These are phyloP conservation scores for Pharnaceum exiguum DNA, from an alignment of 148 eudicot genomes.

Conservation along the genomic window DNA sequence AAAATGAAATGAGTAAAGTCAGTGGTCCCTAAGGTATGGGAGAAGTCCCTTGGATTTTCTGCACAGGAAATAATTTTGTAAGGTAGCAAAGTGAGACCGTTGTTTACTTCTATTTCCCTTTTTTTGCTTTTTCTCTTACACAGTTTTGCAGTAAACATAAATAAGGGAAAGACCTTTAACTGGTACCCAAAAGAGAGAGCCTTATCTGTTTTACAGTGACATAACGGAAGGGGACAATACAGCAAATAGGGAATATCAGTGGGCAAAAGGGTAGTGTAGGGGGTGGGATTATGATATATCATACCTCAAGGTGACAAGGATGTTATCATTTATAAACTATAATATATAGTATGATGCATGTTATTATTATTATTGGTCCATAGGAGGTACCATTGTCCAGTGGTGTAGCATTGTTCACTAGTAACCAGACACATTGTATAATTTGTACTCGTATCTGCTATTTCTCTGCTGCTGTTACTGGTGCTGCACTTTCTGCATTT, in stretches of 20 bases:
- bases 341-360: neutral
- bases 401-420: conserved; percentile 26
- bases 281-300: conserved; percentile 20
- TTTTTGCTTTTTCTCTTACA: neutral
- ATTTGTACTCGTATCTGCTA: too few species aligned
- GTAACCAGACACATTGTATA: conserved; percentile 40
- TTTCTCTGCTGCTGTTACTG: conserved; percentile 15
- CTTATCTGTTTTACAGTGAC: conserved; percentile 25
- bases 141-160: neutral
- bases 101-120: neutral
- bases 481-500: conserved; percentile 9
- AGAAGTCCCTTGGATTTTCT: conserved; percentile 26
- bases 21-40: conserved; percentile 23
- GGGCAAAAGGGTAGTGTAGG: conserved; percentile 31
- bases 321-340: neutral
- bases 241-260: conserved; percentile 45
- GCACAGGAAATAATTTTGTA: conserved; percentile 21
- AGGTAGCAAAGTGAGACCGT: conserved; percentile 16
- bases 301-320: conserved; percentile 16
- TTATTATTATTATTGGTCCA: conserved; percentile 18
- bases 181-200: conserved; percentile 21
- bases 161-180: conserved; percentile 24
- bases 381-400: neutral
- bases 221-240: conserved; percentile 31
- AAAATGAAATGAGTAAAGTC: neutral